These are phyloP conservation scores for Stygiomarasmius scandens DNA, from an alignment of 1,284 basidiomycete genomes.

Conservation along the genomic window DNA sequence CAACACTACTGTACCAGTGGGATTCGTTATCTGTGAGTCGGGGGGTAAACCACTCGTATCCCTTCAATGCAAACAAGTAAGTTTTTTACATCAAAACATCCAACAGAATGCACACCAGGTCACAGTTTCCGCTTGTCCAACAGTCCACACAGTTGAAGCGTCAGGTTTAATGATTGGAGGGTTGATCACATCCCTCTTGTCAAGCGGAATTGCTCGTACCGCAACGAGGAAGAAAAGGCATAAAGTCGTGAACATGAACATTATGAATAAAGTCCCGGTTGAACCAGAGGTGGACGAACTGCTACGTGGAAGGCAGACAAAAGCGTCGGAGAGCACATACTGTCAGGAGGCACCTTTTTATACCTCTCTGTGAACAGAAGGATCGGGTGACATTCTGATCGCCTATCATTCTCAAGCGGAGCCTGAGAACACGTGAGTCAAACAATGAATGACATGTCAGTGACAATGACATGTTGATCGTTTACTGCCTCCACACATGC, in stretches of 20 bases:
- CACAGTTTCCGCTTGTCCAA: slow-evolving; percentile 54
- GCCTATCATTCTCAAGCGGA: background rate
- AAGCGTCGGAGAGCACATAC: slow-evolving; percentile 6
- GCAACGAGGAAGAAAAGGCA: slow-evolving; percentile 32
- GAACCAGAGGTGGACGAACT: background rate
- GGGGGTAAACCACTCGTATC: slow-evolving; percentile 53
- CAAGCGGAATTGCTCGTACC: slow-evolving; percentile 39
- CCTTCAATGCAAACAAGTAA: slow-evolving; percentile 38
- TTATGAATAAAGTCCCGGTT: slow-evolving; percentile 20
- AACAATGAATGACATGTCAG: no score
- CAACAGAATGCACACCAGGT: slow-evolving; percentile 50
- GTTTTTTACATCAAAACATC: background rate
- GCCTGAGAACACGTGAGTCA: no score
- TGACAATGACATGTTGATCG: no score
- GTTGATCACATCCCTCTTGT: slow-evolving; percentile 50
- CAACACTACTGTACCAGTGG: slow-evolving; percentile 53
- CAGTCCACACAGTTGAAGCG: slow-evolving; percentile 52
- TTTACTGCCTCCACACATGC: no score
- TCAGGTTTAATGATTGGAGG: slow-evolving; percentile 63
- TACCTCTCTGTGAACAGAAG: background rate
- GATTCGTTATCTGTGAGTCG: slow-evolving; percentile 46
- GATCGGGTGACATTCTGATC: background rate
- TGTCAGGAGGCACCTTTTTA: background rate
- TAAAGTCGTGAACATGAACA: slow-evolving; percentile 39
- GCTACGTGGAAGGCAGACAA: background rate